Evolutionary conservation across 257 asterid species (phyloP), one percentile per base, ranked within the genome.

Genomic region (Fraxinus pennsylvanica): DNA sequence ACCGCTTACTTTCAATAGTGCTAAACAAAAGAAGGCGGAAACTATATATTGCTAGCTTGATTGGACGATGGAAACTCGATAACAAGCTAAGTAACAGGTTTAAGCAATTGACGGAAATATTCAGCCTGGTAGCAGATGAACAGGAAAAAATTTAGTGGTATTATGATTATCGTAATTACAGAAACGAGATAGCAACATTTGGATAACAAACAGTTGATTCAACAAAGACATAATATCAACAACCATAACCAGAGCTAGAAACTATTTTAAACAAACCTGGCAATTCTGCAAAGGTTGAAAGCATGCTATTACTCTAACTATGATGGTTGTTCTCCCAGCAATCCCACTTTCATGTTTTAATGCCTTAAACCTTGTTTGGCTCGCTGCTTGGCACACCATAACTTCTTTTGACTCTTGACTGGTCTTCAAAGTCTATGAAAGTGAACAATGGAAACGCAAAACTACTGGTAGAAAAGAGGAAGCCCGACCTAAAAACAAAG

Each of bases 381-480:
- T 85, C 5, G 96, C 94, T 73, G 94, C 91, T 90, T 90, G 97
- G 91, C 96, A 90, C 96, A 91, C 97, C 97, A 93, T 93, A 88
- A 91, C 96, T 93, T 75, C 88, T 87, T 78, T 85, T n/a, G 79
- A 82, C 80, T 85, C 85, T 86, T 77, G 71, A 78, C 69, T 39
- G 74, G 81, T 77, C 73, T 89, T 83, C 75, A 79, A 83, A 74
- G 47, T 54, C 38, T 65, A 81, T 68, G 74, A 50, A 75, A 78
- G 72, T 52, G 41, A 77, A 72, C 70, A 63, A 22, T 19, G 76
- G 78, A 81, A 21, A 77, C 78, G 54, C 79, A 47, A 85, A 75
- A 72, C 68, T 36, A 74, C 68, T 32, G 30, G 71, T 19, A 72
- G 36, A 57, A 70, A 78, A 76, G 41, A 63, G 76, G 68, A 52